These are phyloP conservation scores for Auricularia sp. DNA, from an alignment of 768 basidiomycete genomes.

Conservation along the genomic window DNA sequence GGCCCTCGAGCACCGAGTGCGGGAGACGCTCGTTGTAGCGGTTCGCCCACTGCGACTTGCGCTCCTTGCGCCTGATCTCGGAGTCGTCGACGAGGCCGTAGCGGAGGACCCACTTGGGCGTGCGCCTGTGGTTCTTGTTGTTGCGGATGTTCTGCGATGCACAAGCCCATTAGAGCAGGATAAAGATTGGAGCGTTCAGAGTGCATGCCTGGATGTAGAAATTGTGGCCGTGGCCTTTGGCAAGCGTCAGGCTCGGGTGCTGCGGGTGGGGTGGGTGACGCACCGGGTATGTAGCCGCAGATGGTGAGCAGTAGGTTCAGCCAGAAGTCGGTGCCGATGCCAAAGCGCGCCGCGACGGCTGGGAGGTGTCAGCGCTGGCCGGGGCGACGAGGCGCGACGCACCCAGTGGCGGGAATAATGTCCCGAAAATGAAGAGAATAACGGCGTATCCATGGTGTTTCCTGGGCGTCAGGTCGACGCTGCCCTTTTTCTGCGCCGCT, in stretches of 20 bases:
- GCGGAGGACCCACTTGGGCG: conserved; percentile 91
- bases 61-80: conserved; percentile 66
- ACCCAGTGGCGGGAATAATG: conserved; percentile 88
- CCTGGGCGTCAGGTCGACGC: conserved; percentile 36
- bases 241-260: too few relatives aligned
- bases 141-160: conserved; percentile 77
- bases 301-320: conserved; percentile 82
- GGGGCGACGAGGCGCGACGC: conserved; percentile 13
- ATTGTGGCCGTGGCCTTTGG: conserved; percentile 76
- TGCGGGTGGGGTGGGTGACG: conserved; percentile 9
- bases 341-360: conserved; percentile 93
- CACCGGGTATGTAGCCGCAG: conserved; percentile 84
- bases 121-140: conserved; percentile 84
- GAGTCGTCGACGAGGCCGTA: conserved; percentile 82
- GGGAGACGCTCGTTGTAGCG: conserved; percentile 78
- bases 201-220: conserved; percentile 73
- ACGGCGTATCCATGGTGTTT: conserved; percentile 74
- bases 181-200: conserved; percentile 5
- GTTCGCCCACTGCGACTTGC: conserved; percentile 77
- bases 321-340: conserved; percentile 86
- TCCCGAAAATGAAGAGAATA: conserved; percentile 79
- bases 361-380: conserved; percentile 7
- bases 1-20: conserved; percentile 57
- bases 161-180: conserved; percentile 1
- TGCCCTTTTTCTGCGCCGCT: not conserved